Base-by-base conservation (phyloP, 208 protist species). In the Leishmania martiniquensis region DNA sequence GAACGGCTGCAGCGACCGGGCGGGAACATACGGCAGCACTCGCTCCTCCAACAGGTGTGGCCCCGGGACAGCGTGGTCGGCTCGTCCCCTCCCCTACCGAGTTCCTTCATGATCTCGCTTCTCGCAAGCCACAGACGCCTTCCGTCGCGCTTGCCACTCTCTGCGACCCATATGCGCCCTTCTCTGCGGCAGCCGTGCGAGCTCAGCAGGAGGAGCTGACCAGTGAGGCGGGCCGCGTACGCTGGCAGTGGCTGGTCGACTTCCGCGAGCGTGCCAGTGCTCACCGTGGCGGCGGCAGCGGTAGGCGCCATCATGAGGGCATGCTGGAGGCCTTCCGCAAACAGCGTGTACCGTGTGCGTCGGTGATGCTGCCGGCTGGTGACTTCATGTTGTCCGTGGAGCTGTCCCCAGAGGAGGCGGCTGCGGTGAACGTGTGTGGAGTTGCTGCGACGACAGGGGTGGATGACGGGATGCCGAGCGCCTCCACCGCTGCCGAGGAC, bases 181-280 rank as follows among this genome's bases (percentile, higher is more conserved):
- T 32, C 37, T 67, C 17, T 1, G 32, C 54, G n/a, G 4, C n/a
- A 32, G 57, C 75, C 34, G 60, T 44, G 20, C 74, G 66, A 44
- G 60, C 68, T 32, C 54, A 72, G n/a, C 76, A 60, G 17, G 63
- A 80, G 17, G 72, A 45, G 1, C n/a, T 74, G 12, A 82, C 52
- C 71, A 29, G 6, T 1, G 83, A 82, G 70, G 49, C 39, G 59
- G 20, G 4, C 37, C 34, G 22, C 22, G 78, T 81, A 9, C 68
- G 44, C 3, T 96, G 90, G 90, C 79, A 82, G 62, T 78, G 92
- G 82, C 81, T 96, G 5, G 90, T 96, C 55, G 92, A 96, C 72
- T 85, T 89, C 68, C 89, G 92, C 49, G 92, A 96, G 76, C 85
- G 89, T 13, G 75, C 83, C 2, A 67, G 72, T 25, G 83, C 69